Percentiles rank a stretch among this genome's conserved stretches.
Conservation (phyloP, 495 filamentous ascomycete genomes). For the Penicillium subrubescens region DNA sequence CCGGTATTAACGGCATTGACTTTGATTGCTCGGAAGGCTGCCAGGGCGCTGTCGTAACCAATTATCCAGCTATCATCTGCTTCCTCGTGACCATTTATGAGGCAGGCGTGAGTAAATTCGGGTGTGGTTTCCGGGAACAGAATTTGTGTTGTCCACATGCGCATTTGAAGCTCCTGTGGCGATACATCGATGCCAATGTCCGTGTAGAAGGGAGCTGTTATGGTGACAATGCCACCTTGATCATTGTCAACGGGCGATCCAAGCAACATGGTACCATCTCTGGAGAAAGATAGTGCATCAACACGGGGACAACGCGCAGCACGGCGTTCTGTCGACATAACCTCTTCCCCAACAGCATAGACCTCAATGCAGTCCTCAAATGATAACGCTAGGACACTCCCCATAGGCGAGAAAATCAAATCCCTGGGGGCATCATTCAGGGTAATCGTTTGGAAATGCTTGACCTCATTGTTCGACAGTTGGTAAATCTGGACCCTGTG, state of each 20-base stretch:
- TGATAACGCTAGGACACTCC: constrained; percentile 80
- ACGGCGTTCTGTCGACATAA: constrained; percentile 66
- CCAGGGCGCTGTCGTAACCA: constrained; percentile 74
- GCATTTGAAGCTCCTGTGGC: constrained; percentile 66
- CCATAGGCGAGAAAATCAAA: constrained; percentile 78
- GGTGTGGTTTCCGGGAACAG: constrained; percentile 77
- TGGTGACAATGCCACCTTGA: constrained; percentile 70
- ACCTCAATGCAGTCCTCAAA: constrained; percentile 88
- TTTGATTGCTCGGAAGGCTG: constrained; percentile 75
- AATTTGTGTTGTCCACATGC: constrained; percentile 87
- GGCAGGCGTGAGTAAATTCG: constrained; percentile 74
- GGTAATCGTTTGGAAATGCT: constrained; percentile 67
- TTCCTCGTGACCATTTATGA: constrained; percentile 69
- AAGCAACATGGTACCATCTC: constrained; percentile 81
- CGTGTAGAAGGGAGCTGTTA: constrained; percentile 78
- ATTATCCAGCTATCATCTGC: constrained; percentile 78
- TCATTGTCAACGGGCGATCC: constrained; percentile 69
- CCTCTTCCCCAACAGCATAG: constrained; percentile 66
- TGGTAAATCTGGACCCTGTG: constrained; percentile 83
- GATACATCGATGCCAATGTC: constrained; percentile 50
- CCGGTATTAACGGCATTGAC: constrained; percentile 75
- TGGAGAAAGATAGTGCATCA: constrained; percentile 78
- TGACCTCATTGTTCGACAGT: constrained; percentile 60
- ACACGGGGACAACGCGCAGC: constrained; percentile 81
- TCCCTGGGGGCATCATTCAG: constrained; percentile 76